phyloP scores from a whole-genome alignment of 805 yeast species.

The Brettanomyces nanus region DNA sequence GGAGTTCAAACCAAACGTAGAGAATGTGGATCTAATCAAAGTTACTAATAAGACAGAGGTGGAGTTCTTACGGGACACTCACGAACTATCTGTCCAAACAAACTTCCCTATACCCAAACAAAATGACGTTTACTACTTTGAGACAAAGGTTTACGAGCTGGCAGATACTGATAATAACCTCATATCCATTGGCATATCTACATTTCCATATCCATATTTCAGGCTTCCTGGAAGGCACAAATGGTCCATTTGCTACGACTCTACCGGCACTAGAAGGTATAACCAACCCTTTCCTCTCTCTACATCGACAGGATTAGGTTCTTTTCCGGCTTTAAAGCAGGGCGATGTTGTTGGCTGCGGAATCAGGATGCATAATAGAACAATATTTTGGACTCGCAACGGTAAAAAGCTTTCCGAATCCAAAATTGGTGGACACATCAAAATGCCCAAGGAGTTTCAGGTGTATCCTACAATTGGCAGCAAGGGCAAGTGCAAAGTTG shows the following conservation, averaged over 20 bases:
- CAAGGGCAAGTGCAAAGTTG: slow-evolving; percentile 70
- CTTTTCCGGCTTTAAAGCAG: slow-evolving; percentile 54
- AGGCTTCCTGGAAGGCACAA: slow-evolving; percentile 88
- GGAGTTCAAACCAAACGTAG: slow-evolving; percentile 63
- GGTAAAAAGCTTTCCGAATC: slow-evolving; percentile 85
- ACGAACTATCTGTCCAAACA: slow-evolving; percentile 49
- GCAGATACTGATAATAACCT: slow-evolving; percentile 36
- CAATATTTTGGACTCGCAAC: slow-evolving; percentile 88
- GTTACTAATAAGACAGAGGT: slow-evolving; percentile 62
- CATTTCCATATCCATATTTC: slow-evolving; percentile 89
- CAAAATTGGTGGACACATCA: slow-evolving; percentile 70
- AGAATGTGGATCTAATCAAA: slow-evolving; percentile 45
- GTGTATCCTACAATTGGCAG: slow-evolving; percentile 89
- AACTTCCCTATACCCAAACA: slow-evolving; percentile 78
- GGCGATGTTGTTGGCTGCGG: slow-evolving; percentile 96
- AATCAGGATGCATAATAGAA: slow-evolving; percentile 71
- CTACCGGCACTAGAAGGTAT: slow-evolving; percentile 69
- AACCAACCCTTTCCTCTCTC: slow-evolving; percentile 61
- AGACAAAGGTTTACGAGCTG: slow-evolving; percentile 70
- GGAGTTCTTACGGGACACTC: slow-evolving; percentile 36
- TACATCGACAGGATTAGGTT: slow-evolving; percentile 33
- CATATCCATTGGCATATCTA: slow-evolving; percentile 71
- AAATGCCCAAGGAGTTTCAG: slow-evolving; percentile 60
- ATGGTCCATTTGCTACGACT: slow-evolving; percentile 81
- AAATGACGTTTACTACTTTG: slow-evolving; percentile 85